Evolutionary conservation across 2,329 filamentous ascomycete genomes (phyloP).

Genomic region (Camptophora hylomeconis): DNA sequence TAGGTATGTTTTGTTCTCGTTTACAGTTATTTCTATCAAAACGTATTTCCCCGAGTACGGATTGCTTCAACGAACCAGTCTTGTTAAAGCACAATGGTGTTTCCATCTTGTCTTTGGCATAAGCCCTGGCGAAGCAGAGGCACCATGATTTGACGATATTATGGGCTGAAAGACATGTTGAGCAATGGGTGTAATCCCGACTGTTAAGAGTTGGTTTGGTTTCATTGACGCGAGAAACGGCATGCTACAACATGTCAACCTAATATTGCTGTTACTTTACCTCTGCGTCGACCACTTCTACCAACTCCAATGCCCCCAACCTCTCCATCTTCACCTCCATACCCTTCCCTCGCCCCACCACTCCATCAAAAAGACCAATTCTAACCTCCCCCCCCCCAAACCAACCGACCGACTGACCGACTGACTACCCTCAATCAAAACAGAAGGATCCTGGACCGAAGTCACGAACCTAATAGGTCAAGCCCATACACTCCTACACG

Average conservation of each 20-base stretch:
- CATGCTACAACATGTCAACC: background rate
- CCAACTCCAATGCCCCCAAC: too few relatives aligned
- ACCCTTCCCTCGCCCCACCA: too few relatives aligned
- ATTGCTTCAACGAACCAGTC: too few relatives aligned
- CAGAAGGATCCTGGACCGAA: conserved; percentile 83
- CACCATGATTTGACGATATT: background rate
- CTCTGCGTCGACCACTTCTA: background rate
- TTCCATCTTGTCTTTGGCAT: conserved; percentile 1
- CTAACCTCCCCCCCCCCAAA: background rate
- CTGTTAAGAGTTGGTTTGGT: too few relatives aligned
- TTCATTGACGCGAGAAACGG: too few relatives aligned
- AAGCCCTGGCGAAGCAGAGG: background rate
- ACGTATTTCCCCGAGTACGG: background rate
- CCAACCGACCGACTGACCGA: background rate
- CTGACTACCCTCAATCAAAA: conserved; percentile 2
- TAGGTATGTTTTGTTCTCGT: conserved; percentile 49
- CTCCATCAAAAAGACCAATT: background rate
- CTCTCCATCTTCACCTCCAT: too few relatives aligned
- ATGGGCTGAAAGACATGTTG: background rate
- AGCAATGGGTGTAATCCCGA: too few relatives aligned
- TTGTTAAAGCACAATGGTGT: too few relatives aligned
- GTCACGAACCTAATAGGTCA: conserved; percentile 80
- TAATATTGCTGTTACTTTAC: background rate
- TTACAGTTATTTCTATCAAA: conserved; percentile 2
- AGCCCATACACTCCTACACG: conserved; percentile 65